Conservation (phyloP, 1,284 basidiomycete species). For the Moesziomyces globuligerus region DNA sequence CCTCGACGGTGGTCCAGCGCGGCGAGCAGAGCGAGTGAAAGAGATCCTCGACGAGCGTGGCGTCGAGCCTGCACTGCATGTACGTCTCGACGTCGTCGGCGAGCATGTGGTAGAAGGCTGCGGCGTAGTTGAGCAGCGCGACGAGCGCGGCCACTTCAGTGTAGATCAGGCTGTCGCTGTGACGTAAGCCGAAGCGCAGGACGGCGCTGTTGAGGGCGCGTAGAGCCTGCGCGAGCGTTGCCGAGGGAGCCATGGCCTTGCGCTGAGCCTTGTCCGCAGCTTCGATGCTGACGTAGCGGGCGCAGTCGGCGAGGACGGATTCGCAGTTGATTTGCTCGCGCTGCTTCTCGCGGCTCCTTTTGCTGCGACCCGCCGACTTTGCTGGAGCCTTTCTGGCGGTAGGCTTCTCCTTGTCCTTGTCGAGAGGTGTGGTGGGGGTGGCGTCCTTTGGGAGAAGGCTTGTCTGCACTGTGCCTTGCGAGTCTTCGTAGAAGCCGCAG, state of each 20-base stretch:
- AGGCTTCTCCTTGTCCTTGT: background rate
- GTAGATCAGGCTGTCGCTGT: constrained; percentile 3
- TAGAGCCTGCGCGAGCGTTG: constrained; percentile 9
- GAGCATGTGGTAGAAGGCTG: constrained; percentile 9
- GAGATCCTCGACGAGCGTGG: background rate
- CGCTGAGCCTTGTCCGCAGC: constrained; percentile 13
- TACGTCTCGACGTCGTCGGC: constrained; percentile 9
- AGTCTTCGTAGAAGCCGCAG: constrained; percentile 14
- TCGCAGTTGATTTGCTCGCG: constrained; percentile 1
- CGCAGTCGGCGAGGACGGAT: constrained; percentile 17
- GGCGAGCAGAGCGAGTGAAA: constrained; percentile 2
- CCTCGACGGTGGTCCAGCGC: constrained; percentile 15
- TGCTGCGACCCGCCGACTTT: too few relatives aligned
- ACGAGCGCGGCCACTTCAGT: constrained; percentile 19
- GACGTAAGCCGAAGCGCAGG: background rate
- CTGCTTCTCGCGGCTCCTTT: constrained; percentile 11
- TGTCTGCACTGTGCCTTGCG: constrained; percentile 1
- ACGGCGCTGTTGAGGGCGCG: constrained; percentile 19
- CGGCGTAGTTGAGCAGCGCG: constrained; percentile 32
- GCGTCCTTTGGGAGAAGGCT: background rate
- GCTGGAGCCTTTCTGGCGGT: background rate
- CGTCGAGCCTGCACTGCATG: background rate
- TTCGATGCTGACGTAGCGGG: constrained; percentile 1
- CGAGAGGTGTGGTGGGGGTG: background rate
- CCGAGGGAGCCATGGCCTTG: constrained; percentile 3